A percentile compares a stretch with the other conserved stretches of the same genome.
phyloP scores from a whole-genome alignment of 2,329 filamentous ascomycete species.

The Domatiomyces globalis region DNA sequence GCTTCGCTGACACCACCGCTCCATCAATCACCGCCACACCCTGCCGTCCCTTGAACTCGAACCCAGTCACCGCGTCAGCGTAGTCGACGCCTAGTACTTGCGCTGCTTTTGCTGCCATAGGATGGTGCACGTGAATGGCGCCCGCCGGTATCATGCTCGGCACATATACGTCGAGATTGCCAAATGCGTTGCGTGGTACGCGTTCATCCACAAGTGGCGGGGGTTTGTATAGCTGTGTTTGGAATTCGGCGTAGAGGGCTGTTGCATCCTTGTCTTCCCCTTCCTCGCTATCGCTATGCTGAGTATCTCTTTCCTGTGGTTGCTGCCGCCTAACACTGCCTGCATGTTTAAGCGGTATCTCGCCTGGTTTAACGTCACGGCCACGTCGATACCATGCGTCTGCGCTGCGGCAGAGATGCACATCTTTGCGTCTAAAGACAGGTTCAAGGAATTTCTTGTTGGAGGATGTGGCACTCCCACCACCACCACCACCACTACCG shows the following conservation, averaged over 20 bases:
- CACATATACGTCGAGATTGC: slow-evolving; percentile 50
- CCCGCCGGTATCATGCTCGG: slow-evolving; percentile 50
- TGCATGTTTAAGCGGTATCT: slow-evolving; percentile 69
- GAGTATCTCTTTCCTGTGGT: slow-evolving; percentile 7
- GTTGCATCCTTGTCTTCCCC: slow-evolving; percentile 42
- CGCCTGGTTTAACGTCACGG: slow-evolving; percentile 59
- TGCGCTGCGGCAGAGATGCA: slow-evolving; percentile 60
- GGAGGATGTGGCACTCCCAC: slow-evolving; percentile 22
- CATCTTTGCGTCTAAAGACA: slow-evolving; percentile 70
- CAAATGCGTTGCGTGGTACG: slow-evolving; percentile 49
- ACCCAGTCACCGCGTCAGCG: slow-evolving; percentile 79
- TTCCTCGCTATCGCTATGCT: slow-evolving; percentile 26
- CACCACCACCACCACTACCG: slow-evolving; percentile 26
- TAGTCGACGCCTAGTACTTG: slow-evolving; percentile 66
- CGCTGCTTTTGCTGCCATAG: slow-evolving; percentile 41
- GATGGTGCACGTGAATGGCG: slow-evolving; percentile 42
- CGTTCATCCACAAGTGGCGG: slow-evolving; percentile 60
- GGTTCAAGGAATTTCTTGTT: slow-evolving; percentile 47
- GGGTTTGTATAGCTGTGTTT: slow-evolving; percentile 58
- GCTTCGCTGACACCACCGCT: slow-evolving; percentile 59
- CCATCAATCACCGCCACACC: slow-evolving; percentile 75
- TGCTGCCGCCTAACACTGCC: slow-evolving; percentile 29
- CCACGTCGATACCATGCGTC: slow-evolving; percentile 89
- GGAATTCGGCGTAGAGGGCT: slow-evolving; percentile 42
- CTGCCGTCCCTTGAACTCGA: slow-evolving; percentile 70